Base-by-base conservation (phyloP, 108 stramenopile genomes). In the Fistulifera solaris region DNA sequence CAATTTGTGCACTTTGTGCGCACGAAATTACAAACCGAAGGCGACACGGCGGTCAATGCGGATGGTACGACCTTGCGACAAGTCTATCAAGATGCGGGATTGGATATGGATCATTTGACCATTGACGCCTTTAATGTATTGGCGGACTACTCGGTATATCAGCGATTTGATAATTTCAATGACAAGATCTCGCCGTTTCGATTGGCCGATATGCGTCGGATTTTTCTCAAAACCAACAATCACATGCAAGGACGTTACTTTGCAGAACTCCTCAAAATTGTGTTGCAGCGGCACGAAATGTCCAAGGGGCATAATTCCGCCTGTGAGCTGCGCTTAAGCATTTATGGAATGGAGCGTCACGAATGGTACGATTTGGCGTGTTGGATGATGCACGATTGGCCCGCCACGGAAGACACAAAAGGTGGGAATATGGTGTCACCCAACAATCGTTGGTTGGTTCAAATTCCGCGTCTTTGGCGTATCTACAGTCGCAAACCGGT, bases 141-240 rank as follows among this genome's bases (percentile, higher is more conserved):
- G 58, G 98, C 99, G 23, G 96, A 96, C 76, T 96, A 98, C 67
- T 94, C 93, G 12, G 86, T 90, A 17, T 99, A 98, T 71, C 97
- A 97, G 47, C 71, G 97, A 31, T 99, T 99, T 72, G 99, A 99
- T 66, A 95, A 98, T 49, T 99, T 99, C 75, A 99, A 99, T 74
- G 62, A 76, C 40, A 99, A 99, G 68, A 99, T 98, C 76, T 94
- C 92, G 56, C 99, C 99, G 6, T 95, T 96, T 40, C 85, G 94
- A 0, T 84, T 98, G 82, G 88, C 88, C 10, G 87, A 95, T 41
- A 87, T 99, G 87, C 47, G 99, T n/a, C 88, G 95, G 50, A 98
- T 99, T 18, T 99, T 99, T 61, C 76, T 99, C 28, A 99, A 99
- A 74, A 90, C 91, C 1, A 89, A 87, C 59, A 99, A 99, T 68